A percentile compares a stretch with the other conserved stretches of the same genome.
Conservation (phyloP, 805 yeast species). For the Candida namnaoensis region DNA sequence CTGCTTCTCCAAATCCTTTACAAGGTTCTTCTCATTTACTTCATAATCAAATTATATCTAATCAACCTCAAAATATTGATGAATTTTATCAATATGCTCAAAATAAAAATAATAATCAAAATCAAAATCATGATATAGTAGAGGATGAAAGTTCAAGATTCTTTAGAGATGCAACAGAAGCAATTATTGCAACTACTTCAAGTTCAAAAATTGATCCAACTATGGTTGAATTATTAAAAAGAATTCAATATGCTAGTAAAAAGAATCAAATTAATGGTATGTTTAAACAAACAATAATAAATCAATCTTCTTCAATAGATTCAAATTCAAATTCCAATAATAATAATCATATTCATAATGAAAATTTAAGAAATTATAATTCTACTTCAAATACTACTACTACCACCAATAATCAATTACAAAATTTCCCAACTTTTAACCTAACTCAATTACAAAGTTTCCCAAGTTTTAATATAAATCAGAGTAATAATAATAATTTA, state of each 20-base stretch:
- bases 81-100: no score
- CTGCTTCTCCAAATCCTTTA: no score
- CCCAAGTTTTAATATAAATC: background rate
- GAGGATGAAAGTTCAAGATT: constrained; percentile 43
- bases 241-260: constrained; percentile 43
- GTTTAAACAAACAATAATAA: background rate
- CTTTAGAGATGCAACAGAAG: constrained; percentile 53
- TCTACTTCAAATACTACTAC: no score
- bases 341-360: no score
- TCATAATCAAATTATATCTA: no score
- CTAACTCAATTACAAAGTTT: constrained; percentile 16
- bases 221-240: constrained; percentile 43
- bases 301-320: background rate
- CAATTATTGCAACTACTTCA: constrained; percentile 43
- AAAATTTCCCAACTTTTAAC: constrained; percentile 17
- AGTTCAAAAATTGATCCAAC: constrained; percentile 51
- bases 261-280: background rate
- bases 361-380: no score
- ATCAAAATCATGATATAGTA: background rate
- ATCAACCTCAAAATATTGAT: no score
- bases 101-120: no score
- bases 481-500: background rate
- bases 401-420: background rate
- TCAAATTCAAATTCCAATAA: no score
- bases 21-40: no score